phyloP scores from a whole-genome alignment of 495 filamentous ascomycete genomes.

The Mytilinidion resinicola region DNA sequence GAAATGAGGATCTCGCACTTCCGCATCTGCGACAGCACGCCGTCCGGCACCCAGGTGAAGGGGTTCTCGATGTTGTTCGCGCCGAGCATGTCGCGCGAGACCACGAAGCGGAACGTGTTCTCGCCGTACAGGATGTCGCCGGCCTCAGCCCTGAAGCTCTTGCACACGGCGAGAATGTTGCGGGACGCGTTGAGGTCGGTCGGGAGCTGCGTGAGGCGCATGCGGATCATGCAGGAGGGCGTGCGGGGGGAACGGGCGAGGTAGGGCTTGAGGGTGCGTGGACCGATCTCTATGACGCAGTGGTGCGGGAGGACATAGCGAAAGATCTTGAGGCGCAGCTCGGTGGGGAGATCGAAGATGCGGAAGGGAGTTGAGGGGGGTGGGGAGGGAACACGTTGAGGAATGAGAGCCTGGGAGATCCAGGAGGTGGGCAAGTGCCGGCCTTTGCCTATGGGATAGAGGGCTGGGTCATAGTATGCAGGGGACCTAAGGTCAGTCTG shows the following conservation, averaged over 20 bases:
- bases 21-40: neutral
- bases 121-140: neutral
- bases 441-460: neutral
- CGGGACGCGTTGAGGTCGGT: neutral
- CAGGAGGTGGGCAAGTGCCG: neutral
- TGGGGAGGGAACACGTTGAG: neutral
- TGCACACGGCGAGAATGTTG: neutral
- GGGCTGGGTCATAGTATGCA: too few relatives aligned
- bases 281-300: neutral
- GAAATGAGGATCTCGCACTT: neutral
- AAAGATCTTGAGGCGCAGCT: conserved; percentile 12
- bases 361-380: neutral
- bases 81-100: neutral
- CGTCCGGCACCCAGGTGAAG: neutral
- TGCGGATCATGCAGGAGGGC: neutral
- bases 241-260: neutral
- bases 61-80: neutral
- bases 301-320: conserved; percentile 3
- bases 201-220: neutral
- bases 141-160: neutral
- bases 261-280: neutral
- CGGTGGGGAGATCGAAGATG: conserved; percentile 11
- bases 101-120: neutral
- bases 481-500: too few relatives aligned
- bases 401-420: neutral